Percentiles rank a stretch among this genome's conserved stretches.
Conservation (phyloP, 2,329 filamentous ascomycete species). For the Apiospora malaysiana region DNA sequence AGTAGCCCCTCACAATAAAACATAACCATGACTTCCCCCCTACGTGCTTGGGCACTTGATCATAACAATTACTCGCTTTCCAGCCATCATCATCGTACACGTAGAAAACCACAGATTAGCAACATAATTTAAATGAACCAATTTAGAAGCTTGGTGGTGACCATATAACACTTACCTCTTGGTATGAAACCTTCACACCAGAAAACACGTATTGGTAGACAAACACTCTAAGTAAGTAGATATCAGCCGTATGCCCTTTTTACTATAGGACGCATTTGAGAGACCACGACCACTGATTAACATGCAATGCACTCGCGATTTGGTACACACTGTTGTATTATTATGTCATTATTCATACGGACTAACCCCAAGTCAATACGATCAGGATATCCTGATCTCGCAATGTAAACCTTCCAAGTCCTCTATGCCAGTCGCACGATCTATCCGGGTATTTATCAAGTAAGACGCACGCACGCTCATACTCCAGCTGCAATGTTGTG, state of each 20-base stretch:
- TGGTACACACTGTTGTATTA: not conserved
- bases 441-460: constrained; percentile 4
- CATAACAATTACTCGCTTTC: not conserved
- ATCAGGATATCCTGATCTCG: not conserved
- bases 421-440: not conserved
- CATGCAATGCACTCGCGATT: not conserved
- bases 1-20: too few species aligned
- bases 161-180: not conserved
- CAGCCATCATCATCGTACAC: not conserved
- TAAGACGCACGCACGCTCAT: not conserved
- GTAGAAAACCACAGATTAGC: not conserved
- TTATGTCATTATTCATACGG: constrained; percentile 2
- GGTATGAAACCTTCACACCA: not conserved
- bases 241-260: not conserved
- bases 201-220: not conserved
- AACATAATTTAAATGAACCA: not conserved
- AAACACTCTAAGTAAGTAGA: not conserved
- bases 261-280: not conserved
- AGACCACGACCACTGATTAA: too few species aligned
- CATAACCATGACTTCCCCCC: too few species aligned
- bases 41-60: not conserved
- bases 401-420: not conserved
- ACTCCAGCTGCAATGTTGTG: not conserved
- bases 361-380: not conserved
- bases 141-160: not conserved